A percentile compares a stretch with the other conserved stretches of the same genome.
These are phyloP conservation scores for Pseudogymnoascus sp. DNA, from an alignment of 2,329 filamentous ascomycete species.

Conservation along the genomic window DNA sequence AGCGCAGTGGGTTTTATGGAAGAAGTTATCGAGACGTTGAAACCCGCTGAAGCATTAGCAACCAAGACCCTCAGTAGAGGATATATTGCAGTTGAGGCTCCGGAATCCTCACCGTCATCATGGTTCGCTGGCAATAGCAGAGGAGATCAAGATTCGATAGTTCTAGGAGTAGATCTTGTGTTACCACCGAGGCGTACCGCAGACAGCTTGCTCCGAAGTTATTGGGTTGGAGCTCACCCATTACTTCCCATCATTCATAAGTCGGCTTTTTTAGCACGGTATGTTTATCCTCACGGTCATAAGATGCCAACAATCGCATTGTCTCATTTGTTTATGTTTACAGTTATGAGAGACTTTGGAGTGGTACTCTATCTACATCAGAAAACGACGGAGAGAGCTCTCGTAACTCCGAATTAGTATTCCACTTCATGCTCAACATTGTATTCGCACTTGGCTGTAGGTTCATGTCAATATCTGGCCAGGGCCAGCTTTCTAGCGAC, in stretches of 20 bases:
- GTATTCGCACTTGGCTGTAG: constrained; percentile 23
- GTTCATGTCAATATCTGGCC: constrained; percentile 13
- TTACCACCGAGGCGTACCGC: neutral
- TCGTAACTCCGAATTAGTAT: constrained; percentile 5
- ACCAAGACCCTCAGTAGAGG: neutral
- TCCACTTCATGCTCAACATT: constrained; percentile 20
- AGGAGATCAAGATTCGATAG: neutral
- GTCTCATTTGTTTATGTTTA: neutral
- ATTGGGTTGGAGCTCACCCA: neutral
- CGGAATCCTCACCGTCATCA: neutral
- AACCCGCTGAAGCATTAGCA: neutral
- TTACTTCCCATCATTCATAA: constrained; percentile 9
- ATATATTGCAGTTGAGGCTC: neutral
- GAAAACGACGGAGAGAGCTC: neutral
- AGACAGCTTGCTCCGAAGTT: neutral
- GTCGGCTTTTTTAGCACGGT: neutral
- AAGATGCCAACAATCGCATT: neutral
- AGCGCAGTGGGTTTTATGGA: constrained; percentile 11
- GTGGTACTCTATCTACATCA: neutral
- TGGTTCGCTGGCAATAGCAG: neutral
- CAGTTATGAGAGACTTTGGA: neutral
- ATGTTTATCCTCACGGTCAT: neutral
- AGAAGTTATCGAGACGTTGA: neutral
- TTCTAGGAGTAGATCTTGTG: neutral
- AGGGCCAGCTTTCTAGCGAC: neutral